A percentile compares a stretch with the other conserved stretches of the same genome.
These are phyloP conservation scores for Thalassia testudinum DNA, from an alignment of 116 monocot genomes.

Conservation along the genomic window DNA sequence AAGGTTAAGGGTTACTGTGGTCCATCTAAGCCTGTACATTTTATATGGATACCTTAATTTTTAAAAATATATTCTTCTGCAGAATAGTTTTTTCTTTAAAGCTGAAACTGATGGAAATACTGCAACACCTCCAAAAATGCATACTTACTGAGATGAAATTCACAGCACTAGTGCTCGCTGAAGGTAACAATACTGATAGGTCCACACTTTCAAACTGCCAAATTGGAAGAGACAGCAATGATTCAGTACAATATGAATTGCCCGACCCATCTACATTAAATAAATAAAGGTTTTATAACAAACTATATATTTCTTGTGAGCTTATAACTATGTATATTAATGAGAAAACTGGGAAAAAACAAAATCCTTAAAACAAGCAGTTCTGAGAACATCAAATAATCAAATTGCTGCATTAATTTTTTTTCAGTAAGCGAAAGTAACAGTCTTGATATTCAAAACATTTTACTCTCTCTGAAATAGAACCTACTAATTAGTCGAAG, in stretches of 20 bases:
- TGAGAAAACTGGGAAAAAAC: neutral
- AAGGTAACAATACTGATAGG: slow-evolving; percentile 16
- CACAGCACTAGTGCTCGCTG: slow-evolving; percentile 15
- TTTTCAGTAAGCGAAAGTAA: too few species aligned
- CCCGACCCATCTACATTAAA: neutral
- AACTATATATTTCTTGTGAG: neutral
- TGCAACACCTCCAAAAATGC: neutral
- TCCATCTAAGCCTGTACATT: too few species aligned
- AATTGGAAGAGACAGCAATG: neutral
- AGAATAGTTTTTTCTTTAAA: too few species aligned
- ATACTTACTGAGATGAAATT: slow-evolving; percentile 15
- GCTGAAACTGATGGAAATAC: neutral
- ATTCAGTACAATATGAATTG: too few species aligned
- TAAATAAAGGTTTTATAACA: neutral
- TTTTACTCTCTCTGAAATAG: too few species aligned
- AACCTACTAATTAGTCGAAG: too few species aligned
- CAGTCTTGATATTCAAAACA: too few species aligned
- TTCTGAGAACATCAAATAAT: too few species aligned
- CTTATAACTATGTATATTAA: neutral
- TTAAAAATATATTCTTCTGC: too few species aligned
- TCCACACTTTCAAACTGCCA: slow-evolving; percentile 7
- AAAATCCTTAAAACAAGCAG: neutral
- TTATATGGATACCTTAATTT: too few species aligned
- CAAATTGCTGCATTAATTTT: too few species aligned
- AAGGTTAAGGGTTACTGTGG: too few species aligned